phyloP scores from a whole-genome alignment of 306 rosid genomes.

The Cicer bijugum region DNA sequence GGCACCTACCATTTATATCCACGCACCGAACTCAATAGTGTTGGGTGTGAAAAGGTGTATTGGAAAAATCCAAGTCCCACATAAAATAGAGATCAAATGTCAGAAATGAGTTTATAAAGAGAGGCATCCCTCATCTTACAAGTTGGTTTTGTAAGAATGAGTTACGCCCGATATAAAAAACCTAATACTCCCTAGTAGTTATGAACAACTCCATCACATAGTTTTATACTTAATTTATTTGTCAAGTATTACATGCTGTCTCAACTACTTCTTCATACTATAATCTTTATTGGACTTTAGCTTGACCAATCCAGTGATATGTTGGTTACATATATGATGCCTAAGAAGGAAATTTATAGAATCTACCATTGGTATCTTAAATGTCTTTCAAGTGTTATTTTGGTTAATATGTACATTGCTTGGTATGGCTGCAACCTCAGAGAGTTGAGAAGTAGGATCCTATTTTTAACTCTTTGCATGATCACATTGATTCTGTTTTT shows the following conservation, averaged over 20 bases:
- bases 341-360: conserved; percentile 15
- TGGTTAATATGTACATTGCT: conserved; percentile 17
- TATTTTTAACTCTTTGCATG: conserved; percentile 23
- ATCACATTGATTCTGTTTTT: conserved; percentile 23
- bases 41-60: too few species aligned
- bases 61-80: too few species aligned
- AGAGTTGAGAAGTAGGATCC: conserved; percentile 24
- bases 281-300: conserved; percentile 23
- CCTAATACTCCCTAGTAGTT: neutral
- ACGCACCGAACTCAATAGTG: too few species aligned
- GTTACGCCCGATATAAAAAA: too few species aligned
- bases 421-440: conserved; percentile 2
- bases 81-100: too few species aligned
- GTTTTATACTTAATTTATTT: conserved; percentile 20
- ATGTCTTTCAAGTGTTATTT: conserved; percentile 25
- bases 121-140: too few species aligned
- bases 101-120: too few species aligned
- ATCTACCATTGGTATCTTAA: neutral
- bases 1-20: too few species aligned
- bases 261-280: neutral
- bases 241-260: neutral
- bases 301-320: conserved; percentile 23
- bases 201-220: neutral
- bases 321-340: neutral
- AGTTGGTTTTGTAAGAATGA: too few species aligned